Base-by-base conservation (phyloP, 2,329 filamentous ascomycete genomes). In the Lasiodiplodia citricola region DNA sequence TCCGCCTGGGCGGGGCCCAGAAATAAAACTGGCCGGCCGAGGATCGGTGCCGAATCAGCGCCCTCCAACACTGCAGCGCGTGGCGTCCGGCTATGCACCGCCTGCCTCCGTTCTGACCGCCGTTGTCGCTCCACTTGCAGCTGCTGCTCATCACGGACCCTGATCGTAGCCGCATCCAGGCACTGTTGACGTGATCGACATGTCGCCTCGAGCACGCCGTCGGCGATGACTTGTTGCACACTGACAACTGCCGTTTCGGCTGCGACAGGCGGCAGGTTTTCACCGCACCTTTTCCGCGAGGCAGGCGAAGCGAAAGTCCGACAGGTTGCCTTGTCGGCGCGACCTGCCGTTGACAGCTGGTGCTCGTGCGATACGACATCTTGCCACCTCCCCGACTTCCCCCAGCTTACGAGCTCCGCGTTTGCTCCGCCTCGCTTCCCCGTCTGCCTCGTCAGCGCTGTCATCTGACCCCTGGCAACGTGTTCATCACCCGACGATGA, bases 81-180 rank as follows among this genome's bases (percentile, higher is more conserved):
- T 38, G 37, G 37, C 56, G 56, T 41, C 38, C 35, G 55, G 16
- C 55, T 37, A 41, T n/a, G 55, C 31, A 37, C 1, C 11, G 35
- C n/a, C 18, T 50, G 58, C 25, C 44, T n/a, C 23, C 44, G 10
- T 44, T 41, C 38, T 63, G 38, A 63, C 58, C 58, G 58, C 58
- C 58, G 58, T 63, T 63, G 58, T 63, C 58, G 58, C 38, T 63
- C 58, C 58, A 63, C 58, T 51, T 51, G 41, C 41, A 51, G 25
- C 58, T 63, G 58, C 58, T 23, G 41, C 58, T 63, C 58, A 63
- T 47, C 28, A 8, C 44, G 21, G 60, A 35, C 60, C 60, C 58
- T 62, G 58, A 62, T 50, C 58, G 37, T 25, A 25, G 37, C 16
- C 38, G 37, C 10, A 41, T 47, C 58, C 41, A 25, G 58, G 41